Evolutionary conservation across 176 grass and related monocot species (phyloP).

Genomic region (Stipa capillata): DNA sequence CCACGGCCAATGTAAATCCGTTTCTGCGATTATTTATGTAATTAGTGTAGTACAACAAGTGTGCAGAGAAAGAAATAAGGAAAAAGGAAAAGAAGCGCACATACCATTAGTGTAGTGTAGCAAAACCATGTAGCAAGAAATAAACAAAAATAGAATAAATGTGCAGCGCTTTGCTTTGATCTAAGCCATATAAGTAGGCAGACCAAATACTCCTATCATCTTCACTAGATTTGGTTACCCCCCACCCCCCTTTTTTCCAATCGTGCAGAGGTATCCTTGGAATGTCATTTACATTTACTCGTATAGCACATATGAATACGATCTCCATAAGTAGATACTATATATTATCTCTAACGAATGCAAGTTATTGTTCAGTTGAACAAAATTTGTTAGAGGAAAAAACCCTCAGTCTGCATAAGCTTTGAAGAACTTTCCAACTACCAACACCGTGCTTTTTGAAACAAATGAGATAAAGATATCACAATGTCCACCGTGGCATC

Average conservation of each 20-base stretch:
- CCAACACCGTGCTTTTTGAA: neutral
- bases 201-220: neutral
- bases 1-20: slow-evolving; percentile 89
- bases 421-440: neutral
- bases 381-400: neutral
- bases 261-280: neutral
- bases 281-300: neutral
- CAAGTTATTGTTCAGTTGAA: neutral
- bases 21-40: slow-evolving; percentile 35
- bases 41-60: neutral
- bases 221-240: neutral
- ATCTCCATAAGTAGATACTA: neutral
- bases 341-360: neutral
- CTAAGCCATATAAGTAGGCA: neutral
- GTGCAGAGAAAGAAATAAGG: neutral
- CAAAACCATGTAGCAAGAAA: neutral
- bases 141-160: neutral
- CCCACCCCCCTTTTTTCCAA: neutral
- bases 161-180: neutral
- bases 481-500: neutral
- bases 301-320: neutral
- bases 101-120: neutral
- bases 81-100: neutral
- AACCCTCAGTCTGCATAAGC: neutral
- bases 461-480: neutral